These are phyloP conservation scores for Brassica napus DNA, from an alignment of 345 rosid species.

Conservation along the genomic window DNA sequence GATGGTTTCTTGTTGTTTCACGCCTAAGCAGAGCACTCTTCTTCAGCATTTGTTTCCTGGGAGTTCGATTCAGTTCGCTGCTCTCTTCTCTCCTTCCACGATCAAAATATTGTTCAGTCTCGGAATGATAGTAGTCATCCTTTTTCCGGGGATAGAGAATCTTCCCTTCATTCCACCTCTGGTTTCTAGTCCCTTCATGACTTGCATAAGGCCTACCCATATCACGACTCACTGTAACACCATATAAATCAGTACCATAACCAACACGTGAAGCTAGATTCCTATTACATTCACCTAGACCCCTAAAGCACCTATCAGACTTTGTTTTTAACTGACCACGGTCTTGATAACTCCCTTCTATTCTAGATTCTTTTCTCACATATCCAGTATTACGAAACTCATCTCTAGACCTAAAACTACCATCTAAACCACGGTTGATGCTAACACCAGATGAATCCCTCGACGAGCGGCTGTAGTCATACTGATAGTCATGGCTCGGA, in stretches of 20 bases:
- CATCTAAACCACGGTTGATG: not conserved
- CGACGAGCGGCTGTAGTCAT: conserved; percentile 43
- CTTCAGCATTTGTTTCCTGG: conserved; percentile 66
- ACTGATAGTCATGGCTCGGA: conserved; percentile 39
- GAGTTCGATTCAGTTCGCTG: conserved; percentile 50
- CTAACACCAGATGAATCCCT: conserved; percentile 33
- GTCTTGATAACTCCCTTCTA: conserved; percentile 36
- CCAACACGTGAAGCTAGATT: conserved; percentile 40
- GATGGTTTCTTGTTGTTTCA: conserved; percentile 51
- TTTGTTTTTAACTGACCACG: conserved; percentile 40
- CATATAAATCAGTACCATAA: conserved; percentile 37
- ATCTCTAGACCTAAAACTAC: conserved; percentile 52
- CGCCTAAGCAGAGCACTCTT: conserved; percentile 89
- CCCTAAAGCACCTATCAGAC: conserved; percentile 52
- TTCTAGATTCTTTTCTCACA: conserved; percentile 42
- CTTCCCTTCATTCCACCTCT: conserved; percentile 46
- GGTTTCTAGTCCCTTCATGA: conserved; percentile 42
- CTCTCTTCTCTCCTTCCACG: conserved; percentile 56
- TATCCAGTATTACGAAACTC: conserved; percentile 40
- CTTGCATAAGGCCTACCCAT: conserved; percentile 36
- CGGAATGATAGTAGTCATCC: conserved; percentile 45
- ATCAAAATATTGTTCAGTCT: conserved; percentile 44
- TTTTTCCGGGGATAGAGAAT: conserved; percentile 37
- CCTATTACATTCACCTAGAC: conserved; percentile 34
- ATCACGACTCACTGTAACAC: conserved; percentile 31